phyloP scores from a whole-genome alignment of 2,329 filamentous ascomycete genomes.

The Endoconidiophora laricicola region DNA sequence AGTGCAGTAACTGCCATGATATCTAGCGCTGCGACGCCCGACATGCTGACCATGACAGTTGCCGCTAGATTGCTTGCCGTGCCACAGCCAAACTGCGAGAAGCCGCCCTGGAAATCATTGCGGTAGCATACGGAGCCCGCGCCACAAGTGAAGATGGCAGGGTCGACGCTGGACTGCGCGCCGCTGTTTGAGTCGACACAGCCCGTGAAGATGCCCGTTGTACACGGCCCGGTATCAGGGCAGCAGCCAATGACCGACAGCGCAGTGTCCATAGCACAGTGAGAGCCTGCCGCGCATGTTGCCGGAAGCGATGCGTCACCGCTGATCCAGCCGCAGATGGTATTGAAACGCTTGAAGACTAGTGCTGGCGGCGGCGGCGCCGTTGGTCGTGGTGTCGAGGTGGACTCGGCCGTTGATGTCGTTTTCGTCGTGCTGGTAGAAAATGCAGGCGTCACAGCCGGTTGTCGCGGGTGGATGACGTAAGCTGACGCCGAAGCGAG shows the following conservation, averaged over 20 bases:
- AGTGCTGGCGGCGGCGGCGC: conserved; percentile 35
- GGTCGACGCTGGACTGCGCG: conserved; percentile 34
- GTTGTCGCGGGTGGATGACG: conserved; percentile 24
- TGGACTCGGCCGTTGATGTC: conserved; percentile 17
- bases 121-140: conserved; percentile 35
- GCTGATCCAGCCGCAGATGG: conserved; percentile 40
- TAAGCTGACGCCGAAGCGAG: conserved; percentile 22
- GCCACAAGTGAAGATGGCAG: conserved; percentile 40
- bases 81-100: conserved; percentile 41
- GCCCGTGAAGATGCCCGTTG: conserved; percentile 37
- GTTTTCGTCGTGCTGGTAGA: conserved; percentile 15
- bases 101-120: conserved; percentile 38
- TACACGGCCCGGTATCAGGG: conserved; percentile 33
- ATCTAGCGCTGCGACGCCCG: conserved; percentile 23
- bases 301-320: conserved; percentile 35
- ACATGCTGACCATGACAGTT: conserved; percentile 30
- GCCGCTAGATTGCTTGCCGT: conserved; percentile 29
- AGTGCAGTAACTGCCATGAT: conserved; percentile 22
- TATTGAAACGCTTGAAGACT: conserved; percentile 69
- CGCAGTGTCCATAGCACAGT: conserved; percentile 37
- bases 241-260: conserved; percentile 39
- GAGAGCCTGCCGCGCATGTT: conserved; percentile 39
- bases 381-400: neutral
- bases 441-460: conserved; percentile 14
- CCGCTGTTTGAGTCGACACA: conserved; percentile 37